Conservation (phyloP, 1,284 basidiomycete species). For the Cutaneotrichosporon sp. region DNA sequence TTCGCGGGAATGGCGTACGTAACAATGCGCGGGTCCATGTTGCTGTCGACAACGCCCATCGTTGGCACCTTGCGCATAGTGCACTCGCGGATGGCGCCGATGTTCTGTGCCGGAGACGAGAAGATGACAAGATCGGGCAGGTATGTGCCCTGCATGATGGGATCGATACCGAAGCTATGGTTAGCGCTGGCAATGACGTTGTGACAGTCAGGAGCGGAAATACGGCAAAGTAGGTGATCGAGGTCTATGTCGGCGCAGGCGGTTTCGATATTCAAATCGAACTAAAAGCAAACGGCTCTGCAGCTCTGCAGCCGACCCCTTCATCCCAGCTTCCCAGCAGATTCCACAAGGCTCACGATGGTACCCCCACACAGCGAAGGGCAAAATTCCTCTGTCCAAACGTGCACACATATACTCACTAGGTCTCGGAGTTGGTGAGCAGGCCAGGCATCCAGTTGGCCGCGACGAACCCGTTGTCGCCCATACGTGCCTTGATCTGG, state of each 20-base stretch:
- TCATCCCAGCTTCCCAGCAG: too few species aligned
- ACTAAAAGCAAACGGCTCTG: too few species aligned
- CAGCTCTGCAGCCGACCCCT: too few species aligned
- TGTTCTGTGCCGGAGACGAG: constrained; percentile 79
- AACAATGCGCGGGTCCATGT: constrained; percentile 91
- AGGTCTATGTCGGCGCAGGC: too few species aligned
- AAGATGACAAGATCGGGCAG: constrained; percentile 83
- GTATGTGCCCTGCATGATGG: constrained; percentile 58
- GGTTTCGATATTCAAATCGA: too few species aligned
- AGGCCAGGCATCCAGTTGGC: constrained; percentile 92
- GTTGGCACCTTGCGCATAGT: constrained; percentile 78
- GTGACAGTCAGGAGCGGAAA: background rate
- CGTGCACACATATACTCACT: constrained; percentile 45
- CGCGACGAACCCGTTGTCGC: constrained; percentile 68
- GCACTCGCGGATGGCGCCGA: constrained; percentile 79
- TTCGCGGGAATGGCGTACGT: constrained; percentile 99
- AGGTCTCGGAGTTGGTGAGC: constrained; percentile 79
- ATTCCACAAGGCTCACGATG: too few species aligned
- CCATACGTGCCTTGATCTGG: constrained; percentile 75
- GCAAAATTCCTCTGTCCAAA: background rate
- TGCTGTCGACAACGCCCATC: constrained; percentile 85
- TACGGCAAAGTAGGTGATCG: background rate
- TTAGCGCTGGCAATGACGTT: background rate
- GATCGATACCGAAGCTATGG: constrained; percentile 58
- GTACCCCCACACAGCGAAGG: too few species aligned